phyloP scores from a whole-genome alignment of 192 early-diverging fungal genomes.

The Podila epigama region DNA sequence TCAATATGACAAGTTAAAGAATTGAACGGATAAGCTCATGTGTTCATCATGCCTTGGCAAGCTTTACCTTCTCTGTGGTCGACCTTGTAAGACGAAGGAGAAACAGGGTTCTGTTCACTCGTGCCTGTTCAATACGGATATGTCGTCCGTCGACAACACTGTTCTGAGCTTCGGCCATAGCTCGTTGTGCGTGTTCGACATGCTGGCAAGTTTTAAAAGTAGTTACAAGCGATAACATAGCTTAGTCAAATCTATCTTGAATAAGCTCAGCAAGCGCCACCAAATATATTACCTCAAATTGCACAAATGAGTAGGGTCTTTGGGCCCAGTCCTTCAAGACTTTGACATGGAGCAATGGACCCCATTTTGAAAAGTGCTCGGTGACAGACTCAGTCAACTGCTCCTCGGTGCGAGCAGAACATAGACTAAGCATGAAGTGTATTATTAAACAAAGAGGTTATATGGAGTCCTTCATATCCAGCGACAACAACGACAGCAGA shows the following conservation, averaged over 20 bases:
- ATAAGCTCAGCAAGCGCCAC: too few species aligned
- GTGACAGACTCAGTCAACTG: slow-evolving; percentile 63
- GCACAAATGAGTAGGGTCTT: slow-evolving; percentile 82
- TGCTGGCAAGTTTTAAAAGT: slow-evolving; percentile 40
- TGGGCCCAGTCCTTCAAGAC: slow-evolving; percentile 76
- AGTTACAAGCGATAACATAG: too few species aligned
- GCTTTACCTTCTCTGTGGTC: slow-evolving; percentile 52
- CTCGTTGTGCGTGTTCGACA: slow-evolving; percentile 61
- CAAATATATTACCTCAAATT: slow-evolving; percentile 62
- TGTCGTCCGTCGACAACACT: slow-evolving; percentile 71
- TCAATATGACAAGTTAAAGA: neutral
- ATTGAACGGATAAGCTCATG: neutral
- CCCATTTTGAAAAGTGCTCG: slow-evolving; percentile 70
- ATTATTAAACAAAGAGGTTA: neutral
- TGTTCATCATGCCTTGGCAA: neutral
- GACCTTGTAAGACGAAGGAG: slow-evolving; percentile 53
- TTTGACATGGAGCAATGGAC: slow-evolving; percentile 69
- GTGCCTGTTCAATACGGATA: slow-evolving; percentile 78
- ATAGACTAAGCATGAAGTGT: slow-evolving; percentile 48
- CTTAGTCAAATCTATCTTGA: neutral
- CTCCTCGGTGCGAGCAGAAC: slow-evolving; percentile 56
- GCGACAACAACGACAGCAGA: neutral
- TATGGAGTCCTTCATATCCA: neutral
- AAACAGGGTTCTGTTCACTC: slow-evolving; percentile 79
- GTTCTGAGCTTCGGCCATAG: slow-evolving; percentile 70